Evolutionary conservation across 2,329 filamentous ascomycete genomes (phyloP).

Genomic region (Ophiostoma himal-ulmi): DNA sequence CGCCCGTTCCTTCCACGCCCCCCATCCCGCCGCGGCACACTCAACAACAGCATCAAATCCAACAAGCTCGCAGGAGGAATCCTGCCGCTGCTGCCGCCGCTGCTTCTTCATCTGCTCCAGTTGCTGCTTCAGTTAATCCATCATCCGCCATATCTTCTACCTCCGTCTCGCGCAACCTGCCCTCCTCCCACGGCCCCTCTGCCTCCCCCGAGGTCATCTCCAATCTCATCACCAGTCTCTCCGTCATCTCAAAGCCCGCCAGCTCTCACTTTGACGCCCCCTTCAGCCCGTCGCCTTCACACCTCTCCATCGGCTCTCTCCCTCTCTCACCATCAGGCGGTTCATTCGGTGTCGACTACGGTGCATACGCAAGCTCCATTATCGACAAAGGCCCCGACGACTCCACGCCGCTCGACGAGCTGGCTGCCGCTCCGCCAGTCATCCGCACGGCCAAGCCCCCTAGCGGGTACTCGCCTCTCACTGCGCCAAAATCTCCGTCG

Average conservation of each 20-base stretch:
- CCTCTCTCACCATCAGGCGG: constrained; percentile 39
- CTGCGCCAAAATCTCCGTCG: constrained; percentile 53
- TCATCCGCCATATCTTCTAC: constrained; percentile 10
- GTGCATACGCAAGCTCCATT: constrained; percentile 52
- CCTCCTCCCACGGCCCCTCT: constrained; percentile 23
- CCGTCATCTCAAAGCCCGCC: constrained; percentile 61
- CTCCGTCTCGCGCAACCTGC: constrained; percentile 17
- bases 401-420: constrained; percentile 49
- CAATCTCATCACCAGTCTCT: constrained; percentile 62
- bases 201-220: constrained; percentile 60
- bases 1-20: constrained; percentile 22
- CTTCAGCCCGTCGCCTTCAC: constrained; percentile 33
- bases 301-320: constrained; percentile 31
- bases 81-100: background rate
- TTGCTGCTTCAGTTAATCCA: background rate
- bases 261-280: constrained; percentile 63
- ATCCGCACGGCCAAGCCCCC: constrained; percentile 77
- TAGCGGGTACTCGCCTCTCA: constrained; percentile 66
- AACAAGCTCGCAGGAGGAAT: constrained; percentile 32
- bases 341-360: constrained; percentile 69
- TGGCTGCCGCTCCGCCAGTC: constrained; percentile 61
- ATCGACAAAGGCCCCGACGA: constrained; percentile 46
- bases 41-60: constrained; percentile 24
- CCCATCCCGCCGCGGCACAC: constrained; percentile 32
- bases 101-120: background rate